These are phyloP conservation scores for Yamadazyma sp. DNA, from an alignment of 1,139 yeast species.

Conservation along the genomic window DNA sequence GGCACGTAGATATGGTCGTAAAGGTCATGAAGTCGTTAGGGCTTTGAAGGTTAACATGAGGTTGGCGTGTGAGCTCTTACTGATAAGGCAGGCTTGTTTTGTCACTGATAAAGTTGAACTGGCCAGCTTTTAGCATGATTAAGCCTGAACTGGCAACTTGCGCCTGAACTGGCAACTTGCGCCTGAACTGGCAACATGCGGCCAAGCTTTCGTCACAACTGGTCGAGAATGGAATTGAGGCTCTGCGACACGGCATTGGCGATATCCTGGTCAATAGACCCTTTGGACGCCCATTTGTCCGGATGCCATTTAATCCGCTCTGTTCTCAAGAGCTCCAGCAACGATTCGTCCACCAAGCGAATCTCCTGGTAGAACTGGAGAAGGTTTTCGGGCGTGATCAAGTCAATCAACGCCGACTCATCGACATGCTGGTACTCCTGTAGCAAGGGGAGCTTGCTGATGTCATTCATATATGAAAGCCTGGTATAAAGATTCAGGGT, in stretches of 20 bases:
- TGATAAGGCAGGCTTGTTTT: no score
- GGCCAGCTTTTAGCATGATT: no score
- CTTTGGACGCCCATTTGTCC: constrained; percentile 44
- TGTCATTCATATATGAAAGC: constrained; percentile 16
- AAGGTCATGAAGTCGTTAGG: not conserved
- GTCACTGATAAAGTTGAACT: no score
- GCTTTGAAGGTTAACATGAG: no score
- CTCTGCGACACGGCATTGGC: constrained; percentile 25
- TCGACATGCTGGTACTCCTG: constrained; percentile 8
- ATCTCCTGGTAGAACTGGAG: constrained; percentile 26
- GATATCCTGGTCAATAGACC: constrained; percentile 22
- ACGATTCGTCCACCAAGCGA: constrained; percentile 12
- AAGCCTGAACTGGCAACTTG: no score
- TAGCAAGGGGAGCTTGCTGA: constrained; percentile 21
- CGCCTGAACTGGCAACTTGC: no score
- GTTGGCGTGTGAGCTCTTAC: no score
- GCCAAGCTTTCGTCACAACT: no score
- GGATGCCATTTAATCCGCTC: constrained; percentile 74
- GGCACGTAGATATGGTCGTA: no score
- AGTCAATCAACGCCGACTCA: constrained; percentile 18
- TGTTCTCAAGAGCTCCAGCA: constrained; percentile 32
- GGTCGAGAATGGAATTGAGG: constrained; percentile 10
- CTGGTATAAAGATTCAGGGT: constrained; percentile 7
- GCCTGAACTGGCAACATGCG: no score
- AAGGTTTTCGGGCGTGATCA: constrained; percentile 25